Percentiles rank a stretch among this genome's conserved stretches.
Evolutionary conservation across 345 rosid species (phyloP).

Genomic region (Pistacia integerrima): DNA sequence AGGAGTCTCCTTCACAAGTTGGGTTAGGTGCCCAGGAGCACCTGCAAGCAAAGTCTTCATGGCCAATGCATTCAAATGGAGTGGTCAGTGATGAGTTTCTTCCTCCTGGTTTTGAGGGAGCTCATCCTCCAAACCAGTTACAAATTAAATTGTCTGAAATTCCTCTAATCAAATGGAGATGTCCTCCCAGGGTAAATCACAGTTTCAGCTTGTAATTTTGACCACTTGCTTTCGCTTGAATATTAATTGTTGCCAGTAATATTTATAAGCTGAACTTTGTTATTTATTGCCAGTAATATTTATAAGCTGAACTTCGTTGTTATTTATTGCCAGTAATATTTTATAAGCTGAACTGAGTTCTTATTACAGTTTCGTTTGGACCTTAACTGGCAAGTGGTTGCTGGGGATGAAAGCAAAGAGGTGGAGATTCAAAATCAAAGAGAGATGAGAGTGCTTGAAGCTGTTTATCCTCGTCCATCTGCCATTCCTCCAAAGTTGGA

Average conservation of each 20-base stretch:
- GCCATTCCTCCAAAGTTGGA: constrained; percentile 80
- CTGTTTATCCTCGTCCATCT: constrained; percentile 89
- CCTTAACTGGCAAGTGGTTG: constrained; percentile 77
- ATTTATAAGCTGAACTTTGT: background rate
- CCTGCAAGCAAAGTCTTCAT: constrained; percentile 83
- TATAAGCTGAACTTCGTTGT: background rate
- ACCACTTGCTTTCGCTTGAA: constrained; percentile 6
- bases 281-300: constrained; percentile 17
- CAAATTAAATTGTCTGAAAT: constrained; percentile 69
- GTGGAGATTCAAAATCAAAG: constrained; percentile 72
- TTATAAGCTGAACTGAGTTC: constrained; percentile 24
- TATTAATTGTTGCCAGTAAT: constrained; percentile 9
- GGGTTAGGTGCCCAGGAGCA: constrained; percentile 83
- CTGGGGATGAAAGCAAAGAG: constrained; percentile 88
- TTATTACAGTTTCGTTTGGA: constrained; percentile 59
- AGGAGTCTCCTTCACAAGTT: constrained; percentile 90
- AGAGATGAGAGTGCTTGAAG: constrained; percentile 92
- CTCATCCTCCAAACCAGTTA: constrained; percentile 42
- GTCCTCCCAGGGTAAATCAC: constrained; percentile 63
- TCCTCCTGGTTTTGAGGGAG: constrained; percentile 94
- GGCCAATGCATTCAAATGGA: constrained; percentile 52
- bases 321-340: constrained; percentile 13
- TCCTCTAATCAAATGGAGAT: constrained; percentile 72
- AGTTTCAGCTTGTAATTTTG: constrained; percentile 1
- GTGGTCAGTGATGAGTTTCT: constrained; percentile 52